Conservation (phyloP, 2,329 filamentous ascomycete species). For the Trichoderma sp. region DNA sequence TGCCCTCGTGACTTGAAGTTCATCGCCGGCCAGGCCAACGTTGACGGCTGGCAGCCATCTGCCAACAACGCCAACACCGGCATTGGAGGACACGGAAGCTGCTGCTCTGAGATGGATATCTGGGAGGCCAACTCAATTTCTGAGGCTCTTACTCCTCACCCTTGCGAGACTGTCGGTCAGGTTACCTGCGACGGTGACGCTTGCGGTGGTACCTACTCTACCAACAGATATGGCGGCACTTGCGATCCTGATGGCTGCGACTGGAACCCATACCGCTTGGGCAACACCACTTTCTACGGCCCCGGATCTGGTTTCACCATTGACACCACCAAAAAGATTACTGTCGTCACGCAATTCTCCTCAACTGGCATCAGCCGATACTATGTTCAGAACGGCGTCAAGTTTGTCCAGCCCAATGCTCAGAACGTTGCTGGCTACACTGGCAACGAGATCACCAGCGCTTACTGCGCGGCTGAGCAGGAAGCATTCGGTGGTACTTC, state of each 20-base stretch:
- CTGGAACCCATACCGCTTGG: slow-evolving; percentile 71
- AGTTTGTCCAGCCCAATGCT: slow-evolving; percentile 58
- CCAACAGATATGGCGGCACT: slow-evolving; percentile 61
- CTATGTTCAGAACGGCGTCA: slow-evolving; percentile 64
- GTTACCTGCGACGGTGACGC: slow-evolving; percentile 53
- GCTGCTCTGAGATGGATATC: slow-evolving; percentile 67
- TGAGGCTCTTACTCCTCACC: slow-evolving; percentile 67
- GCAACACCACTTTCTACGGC: slow-evolving; percentile 66
- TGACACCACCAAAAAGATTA: slow-evolving; percentile 63
- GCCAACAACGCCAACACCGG: slow-evolving; percentile 59
- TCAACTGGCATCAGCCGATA: slow-evolving; percentile 62
- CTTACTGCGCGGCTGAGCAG: slow-evolving; percentile 65
- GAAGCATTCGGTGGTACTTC: slow-evolving; percentile 56
- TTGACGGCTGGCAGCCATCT: slow-evolving; percentile 56
- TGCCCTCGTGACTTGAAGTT: slow-evolving; percentile 61
- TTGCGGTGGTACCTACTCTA: slow-evolving; percentile 58
- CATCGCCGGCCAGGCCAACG: slow-evolving; percentile 60
- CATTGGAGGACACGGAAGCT: slow-evolving; percentile 56
- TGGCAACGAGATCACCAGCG: slow-evolving; percentile 57
- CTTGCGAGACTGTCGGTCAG: slow-evolving; percentile 58
- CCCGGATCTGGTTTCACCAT: slow-evolving; percentile 55
- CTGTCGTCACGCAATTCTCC: slow-evolving; percentile 69
- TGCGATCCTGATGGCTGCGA: slow-evolving; percentile 74
- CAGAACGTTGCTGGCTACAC: slow-evolving; percentile 44
- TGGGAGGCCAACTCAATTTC: slow-evolving; percentile 70